Evolutionary conservation across 2,329 filamentous ascomycete species (phyloP), one percentile per base, ranked within the genome.

Genomic region (Colletotrichum siamense): DNA sequence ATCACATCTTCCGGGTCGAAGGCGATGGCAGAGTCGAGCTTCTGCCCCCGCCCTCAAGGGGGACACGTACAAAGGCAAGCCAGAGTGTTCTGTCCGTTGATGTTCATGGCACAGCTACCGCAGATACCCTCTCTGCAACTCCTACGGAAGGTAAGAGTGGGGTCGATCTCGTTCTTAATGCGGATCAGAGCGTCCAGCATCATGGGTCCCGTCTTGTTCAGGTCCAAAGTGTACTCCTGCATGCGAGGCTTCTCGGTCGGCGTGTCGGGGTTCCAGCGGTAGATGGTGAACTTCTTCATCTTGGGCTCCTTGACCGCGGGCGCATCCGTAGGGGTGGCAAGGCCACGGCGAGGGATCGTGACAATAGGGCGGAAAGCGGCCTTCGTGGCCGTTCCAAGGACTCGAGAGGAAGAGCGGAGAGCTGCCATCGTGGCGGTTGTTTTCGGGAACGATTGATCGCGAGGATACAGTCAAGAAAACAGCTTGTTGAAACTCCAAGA

Each of bases 151-250:
- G 97, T 99, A 83, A 99, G 88, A 62, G 97, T 99, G 68, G 97
- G 96, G 87, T 99, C 97, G 79, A 98, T 88, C 91, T 99, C 97
- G 87, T 99, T 99, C 94, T 99, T 99, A 88, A 99, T 98, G 82
- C 96, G 91, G 86, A 99, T 97, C 82, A 99, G 89, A 73, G 97
- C 97, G 86, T 99, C 97, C 82, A 99, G 88, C 88, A 99, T 94
- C 97, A 99, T 99, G 80, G 97, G 97, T 36, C 97, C 97, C 57
- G 97, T 99, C 94, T 99, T 98, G 91, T 99, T 99, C 81, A 99
- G 89, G 85, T 99, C 97, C 83, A 99, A 90, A 44, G 95, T 95
- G 89, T 99, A 99, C 80, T 92, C 92, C 90, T 99, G 96, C 95
- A 99, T 98, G 86, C 90, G 91, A 78, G 97, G 97, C 93, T 99